Evolutionary conservation across 371 early-diverging fungal species (phyloP), one percentile per base, ranked within the genome.

Genomic region (Syncephalastrum contaminatum): DNA sequence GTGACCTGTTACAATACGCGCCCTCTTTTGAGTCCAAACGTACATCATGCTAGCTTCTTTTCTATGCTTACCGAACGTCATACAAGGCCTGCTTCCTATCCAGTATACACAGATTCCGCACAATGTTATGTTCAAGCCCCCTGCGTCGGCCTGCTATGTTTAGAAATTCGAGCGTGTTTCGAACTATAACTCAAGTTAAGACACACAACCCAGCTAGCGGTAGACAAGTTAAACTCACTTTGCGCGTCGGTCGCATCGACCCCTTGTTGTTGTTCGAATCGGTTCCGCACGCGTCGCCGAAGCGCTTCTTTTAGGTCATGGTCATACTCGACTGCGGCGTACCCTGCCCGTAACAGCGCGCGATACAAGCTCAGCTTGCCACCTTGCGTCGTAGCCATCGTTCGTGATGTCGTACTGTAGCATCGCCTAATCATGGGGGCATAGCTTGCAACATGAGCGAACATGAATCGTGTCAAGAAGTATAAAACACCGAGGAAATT

Each of bases 101-200:
- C 19, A 60, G 22, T 21, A 48, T 30, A 30, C 60, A 60, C 1
- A 60, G 48, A 45, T 60, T 60, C 8, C 55, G 54, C 43, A 60
- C 60, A 44, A 60, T 43, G 15, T 54, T 51, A 44, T 44, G 43
- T 20, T 54, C 60, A 15, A 60, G 22, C 15, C 60, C 60, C 44
- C 20, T 21, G 8, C 55, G 22, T 30, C 50, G 44, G 21, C 55
- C 54, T 16, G 60, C 60, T 25, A 48, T 49, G 7, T 45, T 54
- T 27, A 60, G 39, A 24, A 60, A 45, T 42, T 49, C 55, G 1
- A 60, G 21, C n/a, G 60, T 60, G 40, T 60, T 60, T 18, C 55
- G 27, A 39, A 53, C 60, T 60, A 40, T 44, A 53, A 56, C 16
- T 10, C 24, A 10, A 1, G 25, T 18, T 14, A 43, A 15, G 4